Evolutionary conservation across 208 protist species (phyloP).

Genomic region (Crithidia bombi): DNA sequence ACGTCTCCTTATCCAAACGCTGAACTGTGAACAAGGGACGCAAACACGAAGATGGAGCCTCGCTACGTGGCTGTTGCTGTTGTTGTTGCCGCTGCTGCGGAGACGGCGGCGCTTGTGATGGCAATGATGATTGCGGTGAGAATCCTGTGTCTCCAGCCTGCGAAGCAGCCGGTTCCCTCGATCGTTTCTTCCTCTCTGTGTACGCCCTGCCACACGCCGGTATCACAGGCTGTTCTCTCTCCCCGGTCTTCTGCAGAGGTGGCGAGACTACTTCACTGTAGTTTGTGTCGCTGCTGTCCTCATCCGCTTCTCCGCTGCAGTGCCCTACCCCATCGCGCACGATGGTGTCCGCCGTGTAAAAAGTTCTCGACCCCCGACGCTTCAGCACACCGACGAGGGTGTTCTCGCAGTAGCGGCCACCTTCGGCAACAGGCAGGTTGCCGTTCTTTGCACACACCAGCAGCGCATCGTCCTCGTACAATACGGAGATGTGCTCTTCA

Average conservation of each 20-base stretch:
- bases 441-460: slow-evolving; percentile 80
- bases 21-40: slow-evolving; percentile 66
- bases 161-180: too few relatives aligned
- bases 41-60: not conserved
- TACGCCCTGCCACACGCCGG: too few relatives aligned
- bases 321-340: not conserved
- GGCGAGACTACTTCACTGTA: too few relatives aligned
- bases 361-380: slow-evolving; percentile 16
- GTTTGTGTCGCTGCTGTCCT: too few relatives aligned
- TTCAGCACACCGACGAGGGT: slow-evolving; percentile 66
- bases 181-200: too few relatives aligned
- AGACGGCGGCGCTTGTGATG: not conserved
- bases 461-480: slow-evolving; percentile 61
- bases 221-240: too few relatives aligned
- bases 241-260: too few relatives aligned
- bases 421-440: slow-evolving; percentile 82
- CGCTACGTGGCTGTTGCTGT: not conserved
- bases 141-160: too few relatives aligned
- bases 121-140: not conserved
- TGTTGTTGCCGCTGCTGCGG: not conserved
- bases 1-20: slow-evolving; percentile 91
- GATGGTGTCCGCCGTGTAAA: slow-evolving; percentile 11
- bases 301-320: too few relatives aligned
- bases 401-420: slow-evolving; percentile 84
- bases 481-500: slow-evolving; percentile 49